These are phyloP conservation scores for Cutaneotrichosporon mucoides DNA, from an alignment of 1,284 basidiomycete genomes.

Conservation along the genomic window DNA sequence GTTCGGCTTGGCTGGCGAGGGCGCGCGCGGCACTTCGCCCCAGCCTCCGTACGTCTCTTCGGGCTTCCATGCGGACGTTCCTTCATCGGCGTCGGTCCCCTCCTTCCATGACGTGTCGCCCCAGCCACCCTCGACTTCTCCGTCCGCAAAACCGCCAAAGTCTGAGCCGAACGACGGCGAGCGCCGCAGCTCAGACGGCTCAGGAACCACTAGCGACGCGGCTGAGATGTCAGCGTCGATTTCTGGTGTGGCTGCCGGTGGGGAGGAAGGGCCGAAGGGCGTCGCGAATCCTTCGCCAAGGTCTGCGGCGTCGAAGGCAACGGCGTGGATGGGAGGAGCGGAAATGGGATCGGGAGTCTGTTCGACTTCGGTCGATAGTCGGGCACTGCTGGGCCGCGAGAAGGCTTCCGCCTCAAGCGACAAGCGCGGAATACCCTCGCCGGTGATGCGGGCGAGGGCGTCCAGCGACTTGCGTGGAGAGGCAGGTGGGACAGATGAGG, in stretches of 20 bases:
- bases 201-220: conserved; percentile 1
- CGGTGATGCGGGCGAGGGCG: background rate
- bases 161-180: conserved; percentile 4
- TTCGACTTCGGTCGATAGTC: background rate
- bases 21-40: conserved; percentile 18
- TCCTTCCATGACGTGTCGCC: background rate
- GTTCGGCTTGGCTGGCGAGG: background rate
- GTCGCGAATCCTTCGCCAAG: conserved; percentile 1
- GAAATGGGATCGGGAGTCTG: background rate
- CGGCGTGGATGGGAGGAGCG: background rate
- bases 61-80: background rate
- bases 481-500: background rate
- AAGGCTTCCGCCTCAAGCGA: conserved; percentile 2
- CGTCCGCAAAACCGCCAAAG: conserved; percentile 13
- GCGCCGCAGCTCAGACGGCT: conserved; percentile 3
- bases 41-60: conserved; percentile 21
- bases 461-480: conserved; percentile 7
- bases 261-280: background rate
- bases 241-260: background rate
- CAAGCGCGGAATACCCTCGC: conserved; percentile 2
- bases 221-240: background rate
- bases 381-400: background rate
- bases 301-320: background rate
- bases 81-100: background rate
- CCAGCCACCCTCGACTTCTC: conserved; percentile 11